Conservation (phyloP, 1,139 yeast genomes). For the Pichia sp. region DNA sequence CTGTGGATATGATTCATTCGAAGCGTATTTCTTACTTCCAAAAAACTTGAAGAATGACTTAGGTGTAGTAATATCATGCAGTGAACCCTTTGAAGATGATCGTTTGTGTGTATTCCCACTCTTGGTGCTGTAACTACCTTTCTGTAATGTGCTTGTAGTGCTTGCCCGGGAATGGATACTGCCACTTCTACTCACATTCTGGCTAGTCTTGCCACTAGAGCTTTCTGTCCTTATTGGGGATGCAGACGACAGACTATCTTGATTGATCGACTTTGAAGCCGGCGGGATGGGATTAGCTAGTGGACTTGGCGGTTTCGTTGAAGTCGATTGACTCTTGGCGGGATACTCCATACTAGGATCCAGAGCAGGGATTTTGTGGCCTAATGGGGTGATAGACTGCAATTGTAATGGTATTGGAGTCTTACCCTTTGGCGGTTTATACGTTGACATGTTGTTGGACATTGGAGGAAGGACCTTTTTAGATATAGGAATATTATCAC, state of each 20-base stretch:
- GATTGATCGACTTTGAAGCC: not conserved
- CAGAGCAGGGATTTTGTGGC: not conserved
- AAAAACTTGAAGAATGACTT: conserved; percentile 35
- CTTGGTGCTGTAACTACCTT: conserved; percentile 33
- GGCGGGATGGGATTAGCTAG: not conserved
- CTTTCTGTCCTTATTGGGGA: conserved; percentile 3
- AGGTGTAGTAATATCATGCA: conserved; percentile 29
- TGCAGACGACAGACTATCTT: conserved; percentile 1
- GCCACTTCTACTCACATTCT: conserved; percentile 7
- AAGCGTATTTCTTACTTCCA: conserved; percentile 16
- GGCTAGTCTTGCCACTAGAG: conserved; percentile 1
- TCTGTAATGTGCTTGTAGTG: conserved; percentile 42
- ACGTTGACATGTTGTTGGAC: conserved; percentile 4
- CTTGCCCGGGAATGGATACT: conserved; percentile 9
- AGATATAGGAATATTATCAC: not conserved
- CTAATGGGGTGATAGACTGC: not conserved
- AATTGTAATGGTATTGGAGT: conserved; percentile 1
- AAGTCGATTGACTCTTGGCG: not conserved
- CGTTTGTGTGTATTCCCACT: conserved; percentile 23
- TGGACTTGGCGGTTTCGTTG: not conserved
- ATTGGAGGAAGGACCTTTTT: conserved; percentile 14
- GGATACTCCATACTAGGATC: conserved; percentile 1
- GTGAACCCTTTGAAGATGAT: conserved; percentile 30
- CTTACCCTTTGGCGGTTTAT: not conserved
- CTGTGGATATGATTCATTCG: not conserved